Percentiles rank a stretch among this genome's conserved stretches.
phyloP scores from a whole-genome alignment of 306 rosid genomes.

The peach (Prunus persica) region Prunus_persica_NCBIv2 NC_034015.1:19330501-19331000 shows the following conservation, averaged over 20 bases:
- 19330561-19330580: background rate
- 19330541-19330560: background rate
- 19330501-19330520: background rate
- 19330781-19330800: no score
- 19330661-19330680: background rate
- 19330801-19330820: no score
- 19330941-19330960: background rate
- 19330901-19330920: background rate
- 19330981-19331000: no score
- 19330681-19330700: constrained; percentile 3
- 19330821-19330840: no score
- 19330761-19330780: no score
- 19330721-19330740: background rate
- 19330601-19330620: constrained; percentile 1
- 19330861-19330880: no score
- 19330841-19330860: no score
- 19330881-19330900: no score
- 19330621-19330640: background rate
- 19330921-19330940: background rate
- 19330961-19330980: background rate
- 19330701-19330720: background rate
- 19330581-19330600: background rate
- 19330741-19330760: background rate
- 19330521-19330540: background rate
- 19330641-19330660: background rate